Evolutionary conservation across 352 stramenopile genomes (phyloP).

Genomic region (Phytophthora sojae): DNA sequence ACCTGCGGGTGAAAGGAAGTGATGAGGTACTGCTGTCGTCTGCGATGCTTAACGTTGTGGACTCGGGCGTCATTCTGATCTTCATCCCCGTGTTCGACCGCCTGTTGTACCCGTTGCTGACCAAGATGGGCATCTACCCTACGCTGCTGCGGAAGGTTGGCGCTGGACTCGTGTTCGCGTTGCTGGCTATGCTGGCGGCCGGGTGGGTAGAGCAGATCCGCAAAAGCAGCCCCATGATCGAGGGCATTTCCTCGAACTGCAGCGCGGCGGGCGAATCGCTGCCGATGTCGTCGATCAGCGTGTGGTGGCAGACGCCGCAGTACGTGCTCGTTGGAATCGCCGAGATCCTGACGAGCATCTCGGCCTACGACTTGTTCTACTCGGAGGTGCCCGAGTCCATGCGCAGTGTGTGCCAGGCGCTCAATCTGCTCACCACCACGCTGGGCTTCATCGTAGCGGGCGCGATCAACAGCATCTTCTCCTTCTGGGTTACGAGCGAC

Average conservation of each 20-base stretch:
- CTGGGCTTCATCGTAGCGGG: slow-evolving; percentile 88
- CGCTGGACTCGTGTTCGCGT: slow-evolving; percentile 80
- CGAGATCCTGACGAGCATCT: slow-evolving; percentile 92
- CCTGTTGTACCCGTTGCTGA: slow-evolving; percentile 82
- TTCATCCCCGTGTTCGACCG: slow-evolving; percentile 92
- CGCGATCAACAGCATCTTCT: slow-evolving; percentile 89
- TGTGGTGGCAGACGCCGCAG: slow-evolving; percentile 94
- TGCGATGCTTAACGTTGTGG: slow-evolving; percentile 88
- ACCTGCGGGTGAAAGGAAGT: slow-evolving; percentile 68
- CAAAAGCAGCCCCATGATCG: slow-evolving; percentile 59
- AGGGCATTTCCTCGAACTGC: slow-evolving; percentile 77
- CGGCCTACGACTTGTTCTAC: slow-evolving; percentile 93
- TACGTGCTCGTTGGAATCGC: slow-evolving; percentile 90
- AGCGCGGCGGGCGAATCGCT: slow-evolving; percentile 65
- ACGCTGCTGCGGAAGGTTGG: slow-evolving; percentile 92
- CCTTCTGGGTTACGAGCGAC: slow-evolving; percentile 91
- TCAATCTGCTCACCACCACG: slow-evolving; percentile 92
- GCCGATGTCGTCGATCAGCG: slow-evolving; percentile 82
- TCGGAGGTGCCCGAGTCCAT: slow-evolving; percentile 92
- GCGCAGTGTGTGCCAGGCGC: slow-evolving; percentile 90
- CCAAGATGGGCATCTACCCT: slow-evolving; percentile 67
- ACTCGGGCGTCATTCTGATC: slow-evolving; percentile 90
- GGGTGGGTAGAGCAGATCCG: slow-evolving; percentile 78
- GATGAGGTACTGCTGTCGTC: slow-evolving; percentile 74
- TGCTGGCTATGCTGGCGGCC: slow-evolving; percentile 77